Evolutionary conservation across 23 red algal genomes (phyloP), one percentile per base, ranked within the genome.

Genomic region (Pyropia yezoensis): DNA sequence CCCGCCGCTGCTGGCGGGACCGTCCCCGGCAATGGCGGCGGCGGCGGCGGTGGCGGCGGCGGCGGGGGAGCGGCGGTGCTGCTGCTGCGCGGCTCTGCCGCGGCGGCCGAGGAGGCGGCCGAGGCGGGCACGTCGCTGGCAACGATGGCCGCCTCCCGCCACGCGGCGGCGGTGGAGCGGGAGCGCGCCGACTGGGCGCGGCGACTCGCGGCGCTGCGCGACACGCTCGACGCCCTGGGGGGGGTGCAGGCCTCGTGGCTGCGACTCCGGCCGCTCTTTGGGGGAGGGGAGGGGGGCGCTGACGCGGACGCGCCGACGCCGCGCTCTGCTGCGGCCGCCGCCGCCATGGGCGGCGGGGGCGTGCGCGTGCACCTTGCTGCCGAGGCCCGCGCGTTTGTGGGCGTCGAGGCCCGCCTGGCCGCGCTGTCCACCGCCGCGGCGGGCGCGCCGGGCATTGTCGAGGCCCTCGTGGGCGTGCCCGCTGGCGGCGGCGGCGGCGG

Each of bases 191-290:
- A 50, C 15, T 87, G 82, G 82, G 82, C 75, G 61, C 47, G 33
- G 34, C 82, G 70, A 2, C 69, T 87, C 22, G 59, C 82, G 57
- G 20, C 62, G 6, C 67, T 63, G 50, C 82, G 71, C 52, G 71
- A 75, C 16, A 21, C 30, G 16, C 51, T 87, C 4, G 82, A 87
- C 52, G 14, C 76, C 18, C 27, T 75, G 19, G 67, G 63, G 67
- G 63, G 70, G 20, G 82, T 87, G 52, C 82, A 87, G 50, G 70
- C 82, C n/a, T 52, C 63, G 52, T 87, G 82, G 82, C 53, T 72
- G 26, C 82, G 76, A 33, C 54, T 87, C 28, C 50, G 61, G 14
- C 51, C 69, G 59, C 64, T 87, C 23, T 87, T 87, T 69, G 58
- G 59, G 16, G 29, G 17, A 3, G 61, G 30, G 14, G 61, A 17